Percentiles rank a stretch among this genome's conserved stretches.
Evolutionary conservation across 768 basidiomycete species (phyloP).

Genomic region (Boletales sp.): DNA sequence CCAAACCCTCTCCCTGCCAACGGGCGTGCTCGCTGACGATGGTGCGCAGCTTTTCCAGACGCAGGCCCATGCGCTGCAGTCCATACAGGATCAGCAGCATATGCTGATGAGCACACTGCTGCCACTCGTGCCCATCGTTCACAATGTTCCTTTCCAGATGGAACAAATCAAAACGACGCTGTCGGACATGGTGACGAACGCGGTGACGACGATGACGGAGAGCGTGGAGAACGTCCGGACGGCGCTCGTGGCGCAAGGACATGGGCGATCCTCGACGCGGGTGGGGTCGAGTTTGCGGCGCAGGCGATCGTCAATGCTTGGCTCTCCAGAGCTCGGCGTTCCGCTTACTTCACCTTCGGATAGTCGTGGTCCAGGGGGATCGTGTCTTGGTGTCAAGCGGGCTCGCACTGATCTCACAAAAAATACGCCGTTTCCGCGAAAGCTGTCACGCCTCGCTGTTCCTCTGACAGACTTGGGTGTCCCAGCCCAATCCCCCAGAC

Average conservation of each 20-base stretch:
- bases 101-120: constrained; percentile 43
- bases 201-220: constrained; percentile 14
- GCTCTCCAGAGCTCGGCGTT: not conserved
- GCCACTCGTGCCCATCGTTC: constrained; percentile 59
- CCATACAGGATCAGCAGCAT: constrained; percentile 41
- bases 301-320: not conserved
- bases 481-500: constrained; percentile 12
- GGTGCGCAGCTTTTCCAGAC: constrained; percentile 40
- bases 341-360: constrained; percentile 13
- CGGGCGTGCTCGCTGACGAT: too few species aligned
- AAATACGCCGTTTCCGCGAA: constrained; percentile 3
- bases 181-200: constrained; percentile 16
- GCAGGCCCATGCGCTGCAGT: constrained; percentile 54
- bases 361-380: not conserved
- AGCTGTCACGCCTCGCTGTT: constrained; percentile 6
- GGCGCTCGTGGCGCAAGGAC: constrained; percentile 1
- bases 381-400: constrained; percentile 7
- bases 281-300: not conserved
- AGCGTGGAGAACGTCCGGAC: constrained; percentile 13
- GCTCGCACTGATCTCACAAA: constrained; percentile 6
- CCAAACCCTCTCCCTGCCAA: not conserved
- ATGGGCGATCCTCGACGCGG: constrained; percentile 1
- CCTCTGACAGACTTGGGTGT: not conserved
- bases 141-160: constrained; percentile 56
- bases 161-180: constrained; percentile 21